A percentile compares a stretch with the other conserved stretches of the same genome.
These are phyloP conservation scores for Fusarium poae DNA, from an alignment of 2,329 filamentous ascomycete species.

Conservation along the genomic window DNA sequence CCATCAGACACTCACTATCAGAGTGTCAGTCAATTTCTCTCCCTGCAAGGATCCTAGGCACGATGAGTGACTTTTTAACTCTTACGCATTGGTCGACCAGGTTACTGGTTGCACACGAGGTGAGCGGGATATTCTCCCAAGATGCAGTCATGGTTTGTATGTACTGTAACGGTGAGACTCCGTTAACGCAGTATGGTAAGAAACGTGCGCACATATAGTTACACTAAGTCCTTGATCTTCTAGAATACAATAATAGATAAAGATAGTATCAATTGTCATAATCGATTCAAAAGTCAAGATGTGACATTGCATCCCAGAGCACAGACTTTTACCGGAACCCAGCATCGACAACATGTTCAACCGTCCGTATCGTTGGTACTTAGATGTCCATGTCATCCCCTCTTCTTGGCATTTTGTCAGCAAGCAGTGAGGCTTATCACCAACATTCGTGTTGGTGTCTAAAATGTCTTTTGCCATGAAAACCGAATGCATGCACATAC, in stretches of 20 bases:
- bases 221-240: slow-evolving; percentile 8
- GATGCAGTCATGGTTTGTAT: slow-evolving; percentile 12
- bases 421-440: slow-evolving; percentile 11
- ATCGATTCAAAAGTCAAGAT: not conserved
- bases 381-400: slow-evolving; percentile 5
- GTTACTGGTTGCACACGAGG: slow-evolving; percentile 11
- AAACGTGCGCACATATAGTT: slow-evolving; percentile 1
- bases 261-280: slow-evolving; percentile 28
- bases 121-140: slow-evolving; percentile 15
- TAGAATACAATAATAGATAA: slow-evolving; percentile 23
- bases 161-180: slow-evolving; percentile 25
- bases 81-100: slow-evolving; percentile 9
- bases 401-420: slow-evolving; percentile 26
- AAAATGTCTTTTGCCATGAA: not conserved
- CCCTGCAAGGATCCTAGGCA: not conserved
- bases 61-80: slow-evolving; percentile 29
- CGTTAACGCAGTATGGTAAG: slow-evolving; percentile 14
- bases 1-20: not conserved
- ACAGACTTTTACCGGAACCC: not conserved
- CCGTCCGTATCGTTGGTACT: not conserved
- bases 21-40: not conserved
- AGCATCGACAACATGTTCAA: too few relatives aligned
- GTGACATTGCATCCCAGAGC: not conserved
- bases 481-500: not conserved
- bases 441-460: not conserved